These are phyloP conservation scores for Diaporthe ampelina DNA, from an alignment of 2,329 filamentous ascomycete species.

Conservation along the genomic window DNA sequence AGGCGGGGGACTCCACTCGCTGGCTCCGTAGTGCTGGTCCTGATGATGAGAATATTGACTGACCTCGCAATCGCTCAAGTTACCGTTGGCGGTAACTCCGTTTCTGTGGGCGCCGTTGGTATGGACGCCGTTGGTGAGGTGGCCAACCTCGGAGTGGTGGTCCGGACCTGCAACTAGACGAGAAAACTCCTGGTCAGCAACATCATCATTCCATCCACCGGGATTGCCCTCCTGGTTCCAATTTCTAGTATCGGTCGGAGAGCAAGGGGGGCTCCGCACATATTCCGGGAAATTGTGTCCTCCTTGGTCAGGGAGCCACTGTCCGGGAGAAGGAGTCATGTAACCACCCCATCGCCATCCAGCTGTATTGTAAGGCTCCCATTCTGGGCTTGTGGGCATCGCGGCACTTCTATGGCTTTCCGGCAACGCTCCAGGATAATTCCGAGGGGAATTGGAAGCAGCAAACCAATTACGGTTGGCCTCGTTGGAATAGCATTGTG, in stretches of 20 bases:
- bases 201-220: not conserved
- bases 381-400: not conserved
- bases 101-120: not conserved
- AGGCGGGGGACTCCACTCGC: slow-evolving; percentile 19
- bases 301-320: not conserved
- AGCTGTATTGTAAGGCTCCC: not conserved
- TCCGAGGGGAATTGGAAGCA: not conserved
- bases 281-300: not conserved
- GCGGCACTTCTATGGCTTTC: not conserved
- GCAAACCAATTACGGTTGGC: slow-evolving; percentile 1
- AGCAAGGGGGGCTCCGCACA: not conserved
- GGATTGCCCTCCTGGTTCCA: not conserved
- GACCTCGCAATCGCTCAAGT: slow-evolving; percentile 14
- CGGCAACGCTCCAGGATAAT: not conserved
- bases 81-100: not conserved
- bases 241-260: not conserved
- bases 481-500: not conserved
- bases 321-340: not conserved
- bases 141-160: not conserved
- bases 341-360: not conserved
- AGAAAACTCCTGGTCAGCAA: not conserved
- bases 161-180: not conserved
- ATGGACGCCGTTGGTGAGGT: not conserved
- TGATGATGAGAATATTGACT: not conserved
- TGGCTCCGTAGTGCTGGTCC: not conserved